phyloP scores from a whole-genome alignment of 495 filamentous ascomycete genomes.

The Aspergillus ostianus region DNA sequence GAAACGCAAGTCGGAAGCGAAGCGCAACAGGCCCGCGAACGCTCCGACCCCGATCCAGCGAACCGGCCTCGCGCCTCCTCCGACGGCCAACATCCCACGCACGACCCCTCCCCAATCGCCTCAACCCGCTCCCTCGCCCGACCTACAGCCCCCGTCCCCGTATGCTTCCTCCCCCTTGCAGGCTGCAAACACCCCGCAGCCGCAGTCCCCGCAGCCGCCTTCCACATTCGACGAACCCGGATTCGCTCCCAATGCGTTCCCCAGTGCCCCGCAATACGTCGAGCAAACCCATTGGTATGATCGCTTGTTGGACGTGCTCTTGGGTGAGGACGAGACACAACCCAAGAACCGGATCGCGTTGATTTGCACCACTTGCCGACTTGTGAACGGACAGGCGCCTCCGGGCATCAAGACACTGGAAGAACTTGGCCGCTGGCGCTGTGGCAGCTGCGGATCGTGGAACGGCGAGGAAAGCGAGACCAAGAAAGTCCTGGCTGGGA shows the following conservation, averaged over 20 bases:
- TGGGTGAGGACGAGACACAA: constrained; percentile 93
- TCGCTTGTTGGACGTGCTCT: constrained; percentile 81
- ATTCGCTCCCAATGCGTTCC: constrained; percentile 63
- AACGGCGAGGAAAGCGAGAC: constrained; percentile 81
- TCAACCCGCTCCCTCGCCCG: constrained; percentile 16
- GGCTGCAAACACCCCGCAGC: constrained; percentile 12
- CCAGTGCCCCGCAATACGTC: constrained; percentile 43
- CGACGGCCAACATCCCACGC: constrained; percentile 78
- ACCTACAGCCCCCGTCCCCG: constrained; percentile 23
- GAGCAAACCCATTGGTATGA: constrained; percentile 82
- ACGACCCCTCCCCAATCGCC: constrained; percentile 18
- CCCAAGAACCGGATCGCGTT: constrained; percentile 87
- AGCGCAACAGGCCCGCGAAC: constrained; percentile 14
- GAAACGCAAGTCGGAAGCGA: constrained; percentile 24
- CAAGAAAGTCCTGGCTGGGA: constrained; percentile 53
- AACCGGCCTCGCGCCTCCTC: constrained; percentile 68
- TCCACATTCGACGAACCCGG: constrained; percentile 36
- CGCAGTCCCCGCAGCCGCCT: constrained; percentile 8
- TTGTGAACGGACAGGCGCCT: constrained; percentile 95
- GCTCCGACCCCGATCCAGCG: constrained; percentile 31
- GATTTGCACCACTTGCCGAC: constrained; percentile 77
- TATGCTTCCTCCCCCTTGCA: neutral
- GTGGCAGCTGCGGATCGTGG: constrained; percentile 75
- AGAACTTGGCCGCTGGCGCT: constrained; percentile 87
- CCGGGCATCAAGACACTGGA: constrained; percentile 75